Evolutionary conservation across 2,329 filamentous ascomycete species (phyloP).

Genomic region (Colletotrichum phormii): DNA sequence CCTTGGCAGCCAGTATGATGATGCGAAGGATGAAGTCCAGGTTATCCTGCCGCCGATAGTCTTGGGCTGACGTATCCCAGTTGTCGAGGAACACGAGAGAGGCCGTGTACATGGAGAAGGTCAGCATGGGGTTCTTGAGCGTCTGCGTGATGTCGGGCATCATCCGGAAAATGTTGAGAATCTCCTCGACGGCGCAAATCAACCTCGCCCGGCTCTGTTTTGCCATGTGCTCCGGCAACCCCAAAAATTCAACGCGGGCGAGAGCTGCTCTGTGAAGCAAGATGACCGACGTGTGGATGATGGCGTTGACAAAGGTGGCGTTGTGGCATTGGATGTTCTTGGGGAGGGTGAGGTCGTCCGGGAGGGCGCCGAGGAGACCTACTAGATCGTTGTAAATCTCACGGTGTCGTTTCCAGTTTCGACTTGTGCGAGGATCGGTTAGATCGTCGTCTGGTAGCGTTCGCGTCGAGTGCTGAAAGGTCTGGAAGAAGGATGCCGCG

Average conservation of each 20-base stretch:
- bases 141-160: conserved; percentile 50
- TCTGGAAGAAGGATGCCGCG: conserved; percentile 66
- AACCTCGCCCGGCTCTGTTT: conserved; percentile 75
- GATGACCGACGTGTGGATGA: conserved; percentile 75
- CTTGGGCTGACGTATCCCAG: conserved; percentile 63
- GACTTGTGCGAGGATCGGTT: conserved; percentile 71
- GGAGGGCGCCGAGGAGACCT: conserved; percentile 69
- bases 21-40: conserved; percentile 76
- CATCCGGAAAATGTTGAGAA: conserved; percentile 76
- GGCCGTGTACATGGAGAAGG: conserved; percentile 78
- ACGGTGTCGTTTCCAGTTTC: conserved; percentile 76
- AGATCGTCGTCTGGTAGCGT: conserved; percentile 65
- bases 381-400: conserved; percentile 72
- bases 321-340: conserved; percentile 69
- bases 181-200: conserved; percentile 74
- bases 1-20: conserved; percentile 72
- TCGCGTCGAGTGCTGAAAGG: conserved; percentile 72
- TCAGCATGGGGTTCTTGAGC: conserved; percentile 77
- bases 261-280: conserved; percentile 78
- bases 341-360: conserved; percentile 69
- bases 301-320: conserved; percentile 71
- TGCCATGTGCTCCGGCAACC: conserved; percentile 50
- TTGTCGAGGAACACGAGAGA: conserved; percentile 78
- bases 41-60: conserved; percentile 57
- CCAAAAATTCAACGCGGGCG: conserved; percentile 74